phyloP scores from a whole-genome alignment of 2,329 filamentous ascomycete genomes.

The Colletotrichum kahawae region DNA sequence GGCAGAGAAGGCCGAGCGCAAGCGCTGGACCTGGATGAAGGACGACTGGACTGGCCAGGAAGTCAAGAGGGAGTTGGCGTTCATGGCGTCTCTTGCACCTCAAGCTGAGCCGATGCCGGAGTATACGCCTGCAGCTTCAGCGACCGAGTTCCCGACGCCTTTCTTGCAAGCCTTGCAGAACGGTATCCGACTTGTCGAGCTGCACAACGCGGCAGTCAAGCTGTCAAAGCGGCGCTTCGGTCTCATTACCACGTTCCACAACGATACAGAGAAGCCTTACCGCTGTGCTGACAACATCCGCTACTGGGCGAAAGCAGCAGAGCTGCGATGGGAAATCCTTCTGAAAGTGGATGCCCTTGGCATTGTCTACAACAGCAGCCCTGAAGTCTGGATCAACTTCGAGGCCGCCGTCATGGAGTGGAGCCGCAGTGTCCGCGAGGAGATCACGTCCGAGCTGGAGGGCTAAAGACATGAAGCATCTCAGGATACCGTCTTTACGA shows the following conservation, averaged over 20 bases:
- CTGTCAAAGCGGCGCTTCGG: conserved; percentile 88
- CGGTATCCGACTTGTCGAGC: conserved; percentile 79
- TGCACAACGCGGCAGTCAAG: conserved; percentile 89
- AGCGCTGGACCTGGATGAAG: conserved; percentile 80
- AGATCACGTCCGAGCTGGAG: conserved; percentile 73
- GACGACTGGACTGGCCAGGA: conserved; percentile 79
- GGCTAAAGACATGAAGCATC: conserved; percentile 1
- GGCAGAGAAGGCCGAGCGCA: conserved; percentile 71
- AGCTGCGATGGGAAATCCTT: conserved; percentile 89
- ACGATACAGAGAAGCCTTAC: conserved; percentile 94
- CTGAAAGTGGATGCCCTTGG: conserved; percentile 85
- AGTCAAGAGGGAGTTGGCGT: conserved; percentile 79
- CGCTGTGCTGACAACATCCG: conserved; percentile 91
- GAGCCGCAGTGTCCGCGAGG: conserved; percentile 82
- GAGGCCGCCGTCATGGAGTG: conserved; percentile 84
- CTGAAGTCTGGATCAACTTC: conserved; percentile 78
- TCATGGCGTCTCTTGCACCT: conserved; percentile 77
- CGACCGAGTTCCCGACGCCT: conserved; percentile 64
- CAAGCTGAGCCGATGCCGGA: conserved; percentile 65
- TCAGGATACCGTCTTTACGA: conserved; percentile 17
- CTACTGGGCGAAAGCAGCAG: conserved; percentile 95
- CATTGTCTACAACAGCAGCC: conserved; percentile 76
- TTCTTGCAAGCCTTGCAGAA: conserved; percentile 79
- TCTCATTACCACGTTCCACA: conserved; percentile 85
- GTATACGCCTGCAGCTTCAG: conserved; percentile 61